Percentiles rank a stretch among this genome's conserved stretches.
phyloP scores from a whole-genome alignment of 2,329 filamentous ascomycete species.

The Paracorniculantispora psalliotae region DNA sequence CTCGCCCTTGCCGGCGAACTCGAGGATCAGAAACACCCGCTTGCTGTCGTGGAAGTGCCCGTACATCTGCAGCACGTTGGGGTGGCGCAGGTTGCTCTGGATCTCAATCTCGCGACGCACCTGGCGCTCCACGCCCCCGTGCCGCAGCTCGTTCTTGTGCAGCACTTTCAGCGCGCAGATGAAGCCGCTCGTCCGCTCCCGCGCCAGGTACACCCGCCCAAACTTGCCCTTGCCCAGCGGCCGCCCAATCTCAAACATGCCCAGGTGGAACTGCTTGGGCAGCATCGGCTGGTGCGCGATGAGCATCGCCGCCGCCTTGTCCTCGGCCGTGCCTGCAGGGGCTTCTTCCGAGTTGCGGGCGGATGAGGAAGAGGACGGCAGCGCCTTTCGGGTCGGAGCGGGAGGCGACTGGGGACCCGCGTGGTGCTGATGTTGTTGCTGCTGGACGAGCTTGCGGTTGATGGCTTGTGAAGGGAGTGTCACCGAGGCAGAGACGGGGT shows the following conservation, averaged over 20 bases:
- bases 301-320: slow-evolving; percentile 38
- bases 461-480: slow-evolving; percentile 63
- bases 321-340: slow-evolving; percentile 34
- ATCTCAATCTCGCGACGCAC: slow-evolving; percentile 86
- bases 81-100: slow-evolving; percentile 79
- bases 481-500: slow-evolving; percentile 60
- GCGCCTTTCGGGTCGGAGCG: slow-evolving; percentile 18
- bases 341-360: slow-evolving; percentile 45
- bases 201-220: slow-evolving; percentile 77
- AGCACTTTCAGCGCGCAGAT: slow-evolving; percentile 83
- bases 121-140: slow-evolving; percentile 77
- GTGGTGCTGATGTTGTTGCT: slow-evolving; percentile 40
- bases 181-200: slow-evolving; percentile 72
- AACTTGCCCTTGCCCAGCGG: slow-evolving; percentile 86
- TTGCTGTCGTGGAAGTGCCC: slow-evolving; percentile 88
- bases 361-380: slow-evolving; percentile 21
- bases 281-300: slow-evolving; percentile 53
- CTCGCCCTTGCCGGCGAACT: slow-evolving; percentile 81
- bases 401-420: slow-evolving; percentile 44
- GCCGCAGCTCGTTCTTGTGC: slow-evolving; percentile 77
- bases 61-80: slow-evolving; percentile 78
- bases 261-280: slow-evolving; percentile 71
- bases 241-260: slow-evolving; percentile 91
- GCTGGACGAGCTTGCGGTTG: slow-evolving; percentile 40
- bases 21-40: slow-evolving; percentile 80